A percentile compares a stretch with the other conserved stretches of the same genome.
Conservation (phyloP, 306 rosid species). For the Cicer cuneatum region DNA sequence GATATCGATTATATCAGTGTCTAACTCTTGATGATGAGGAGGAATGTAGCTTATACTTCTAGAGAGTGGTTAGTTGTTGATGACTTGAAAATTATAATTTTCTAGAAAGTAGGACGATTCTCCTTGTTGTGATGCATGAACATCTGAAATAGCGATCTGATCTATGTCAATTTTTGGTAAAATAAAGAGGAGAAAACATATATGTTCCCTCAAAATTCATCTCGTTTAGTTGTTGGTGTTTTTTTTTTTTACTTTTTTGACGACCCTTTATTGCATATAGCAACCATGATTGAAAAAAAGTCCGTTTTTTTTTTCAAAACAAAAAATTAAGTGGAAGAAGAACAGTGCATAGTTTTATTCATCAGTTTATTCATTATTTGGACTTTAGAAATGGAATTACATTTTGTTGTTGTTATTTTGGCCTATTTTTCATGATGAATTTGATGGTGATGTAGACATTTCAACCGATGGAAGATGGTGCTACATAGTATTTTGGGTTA, state of each 20-base stretch:
- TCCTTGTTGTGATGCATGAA: too few species aligned
- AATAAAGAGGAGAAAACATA: too few species aligned
- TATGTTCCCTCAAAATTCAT: too few species aligned
- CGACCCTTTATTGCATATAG: neutral
- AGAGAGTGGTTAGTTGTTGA: too few species aligned
- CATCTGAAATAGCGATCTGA: too few species aligned
- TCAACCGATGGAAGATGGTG: conserved; percentile 94
- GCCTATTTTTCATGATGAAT: neutral
- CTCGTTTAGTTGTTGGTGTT: neutral
- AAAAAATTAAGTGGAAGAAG: neutral
- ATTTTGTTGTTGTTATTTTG: conserved; percentile 29
- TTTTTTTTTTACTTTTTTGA: neutral
- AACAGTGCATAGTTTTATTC: neutral
- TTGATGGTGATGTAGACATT: conserved; percentile 58
- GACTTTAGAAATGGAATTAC: neutral
- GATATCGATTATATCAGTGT: neutral
- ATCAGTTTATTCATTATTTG: neutral
- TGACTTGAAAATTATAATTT: too few species aligned
- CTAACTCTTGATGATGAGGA: neutral
- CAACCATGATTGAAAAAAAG: neutral
- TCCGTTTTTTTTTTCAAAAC: neutral
- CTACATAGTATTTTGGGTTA: conserved; percentile 76
- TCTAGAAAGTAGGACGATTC: too few species aligned
- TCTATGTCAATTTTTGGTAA: too few species aligned
- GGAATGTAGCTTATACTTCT: neutral